These are phyloP conservation scores for Leccinum griseonigrum DNA, from an alignment of 1,284 basidiomycete genomes.

Conservation along the genomic window DNA sequence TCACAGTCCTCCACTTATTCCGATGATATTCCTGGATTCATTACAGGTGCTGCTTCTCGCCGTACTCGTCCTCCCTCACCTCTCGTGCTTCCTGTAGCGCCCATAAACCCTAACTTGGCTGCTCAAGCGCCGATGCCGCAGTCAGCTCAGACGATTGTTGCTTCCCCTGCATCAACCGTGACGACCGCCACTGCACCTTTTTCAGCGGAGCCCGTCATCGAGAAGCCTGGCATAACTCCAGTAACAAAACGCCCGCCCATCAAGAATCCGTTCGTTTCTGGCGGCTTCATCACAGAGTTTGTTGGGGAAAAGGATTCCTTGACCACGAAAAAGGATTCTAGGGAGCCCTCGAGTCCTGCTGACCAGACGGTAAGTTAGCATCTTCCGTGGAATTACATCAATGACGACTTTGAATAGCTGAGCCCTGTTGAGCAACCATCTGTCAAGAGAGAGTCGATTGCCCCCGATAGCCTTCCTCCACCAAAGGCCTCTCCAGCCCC, in stretches of 20 bases:
- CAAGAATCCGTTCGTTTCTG: conserved; percentile 53
- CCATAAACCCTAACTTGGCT: conserved; percentile 14
- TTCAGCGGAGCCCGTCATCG: conserved; percentile 8
- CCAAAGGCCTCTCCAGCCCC: conserved; percentile 10
- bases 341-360: conserved; percentile 13
- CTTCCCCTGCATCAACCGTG: conserved; percentile 23
- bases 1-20: conserved; percentile 24
- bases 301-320: conserved; percentile 30
- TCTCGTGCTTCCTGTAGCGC: conserved; percentile 22
- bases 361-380: conserved; percentile 16
- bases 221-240: conserved; percentile 10
- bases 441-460: conserved; percentile 23
- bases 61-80: conserved; percentile 29
- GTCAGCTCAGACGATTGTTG: conserved; percentile 17
- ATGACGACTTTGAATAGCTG: conserved; percentile 10
- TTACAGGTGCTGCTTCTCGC: conserved; percentile 32
- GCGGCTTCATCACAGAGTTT: conserved; percentile 48
- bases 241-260: conserved; percentile 16
- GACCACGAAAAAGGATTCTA: conserved; percentile 19
- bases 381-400: not conserved
- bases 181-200: conserved; percentile 9
- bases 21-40: conserved; percentile 33
- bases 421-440: conserved; percentile 12
- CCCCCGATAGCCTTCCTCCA: conserved; percentile 13
- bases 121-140: conserved; percentile 17